Evolutionary conservation across 768 basidiomycete species (phyloP), one percentile per base, ranked within the genome.

Genomic region (Lactifluus hygrophoroides): DNA sequence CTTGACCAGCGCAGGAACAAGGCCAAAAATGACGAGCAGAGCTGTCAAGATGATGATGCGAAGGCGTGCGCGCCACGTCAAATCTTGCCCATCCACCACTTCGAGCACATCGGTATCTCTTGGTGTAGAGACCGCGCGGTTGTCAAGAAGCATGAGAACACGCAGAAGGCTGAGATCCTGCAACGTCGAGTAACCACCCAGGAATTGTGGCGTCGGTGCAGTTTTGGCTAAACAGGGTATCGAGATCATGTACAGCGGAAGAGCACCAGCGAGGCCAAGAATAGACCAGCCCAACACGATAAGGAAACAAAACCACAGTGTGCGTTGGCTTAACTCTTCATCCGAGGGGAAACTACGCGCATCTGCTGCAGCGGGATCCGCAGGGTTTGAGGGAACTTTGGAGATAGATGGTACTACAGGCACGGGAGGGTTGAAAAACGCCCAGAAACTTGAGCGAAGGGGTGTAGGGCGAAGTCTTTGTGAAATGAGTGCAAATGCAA

Each of bases 101-200:
- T 74, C 76, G 38, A 79, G 75, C 51, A 70, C 45, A 53, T 72
- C 47, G 58, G 71, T 67, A 7, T 72, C 60, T 2, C 70, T 66
- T 55, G 63, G 66, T 19, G 65, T 63, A 19, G 76, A 68, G 19
- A 76, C 60, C 40, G 68, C 67, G 7, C 73, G 70, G 45, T 69
- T 69, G 63, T 86, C 80, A 35, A 89, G 69, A 14, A 85, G 67
- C 21, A 80, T 78, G 51, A 93, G 71, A n/a, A 91, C 77, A 2
- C 88, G 80, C 34, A 89, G 69, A n/a, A 93, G 69, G 60, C 83
- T 86, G 56, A 93, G 77, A 68, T 93, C 90, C 55, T 86, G 80
- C 14, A 91, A 73, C 0, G 80, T 81, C 3, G 86, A 85, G 57
- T 81, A 84, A 6, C 77, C 75, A 5, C 89, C 88, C 37, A 75